These are phyloP conservation scores for Geotrichum europaeum DNA, from an alignment of 1,139 yeast genomes.

Conservation along the genomic window DNA sequence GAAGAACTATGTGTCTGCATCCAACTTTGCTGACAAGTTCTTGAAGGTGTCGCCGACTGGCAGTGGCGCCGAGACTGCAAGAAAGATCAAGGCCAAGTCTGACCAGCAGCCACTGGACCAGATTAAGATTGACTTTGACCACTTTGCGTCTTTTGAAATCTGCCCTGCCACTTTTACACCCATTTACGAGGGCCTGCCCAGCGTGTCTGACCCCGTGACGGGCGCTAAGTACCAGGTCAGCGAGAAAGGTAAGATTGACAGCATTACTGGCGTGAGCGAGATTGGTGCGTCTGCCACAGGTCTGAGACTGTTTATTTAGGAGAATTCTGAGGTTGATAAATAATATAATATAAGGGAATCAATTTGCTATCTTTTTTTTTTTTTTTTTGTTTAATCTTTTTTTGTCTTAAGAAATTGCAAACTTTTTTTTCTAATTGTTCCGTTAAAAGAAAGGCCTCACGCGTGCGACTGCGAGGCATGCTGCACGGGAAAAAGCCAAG, in stretches of 20 bases:
- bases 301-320: constrained; percentile 42
- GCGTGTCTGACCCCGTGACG: constrained; percentile 75
- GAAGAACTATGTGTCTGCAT: constrained; percentile 83
- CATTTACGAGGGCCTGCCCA: constrained; percentile 68
- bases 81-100: constrained; percentile 70
- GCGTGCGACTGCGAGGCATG: no score
- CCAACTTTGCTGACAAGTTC: constrained; percentile 82
- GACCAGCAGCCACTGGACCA: constrained; percentile 81
- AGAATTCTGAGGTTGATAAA: background rate
- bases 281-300: constrained; percentile 98
- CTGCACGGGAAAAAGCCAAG: no score
- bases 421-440: background rate
- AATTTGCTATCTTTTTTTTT: background rate
- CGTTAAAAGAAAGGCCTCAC: no score
- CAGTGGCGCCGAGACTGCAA: constrained; percentile 77
- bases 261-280: constrained; percentile 65
- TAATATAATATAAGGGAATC: background rate
- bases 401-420: background rate
- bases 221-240: constrained; percentile 80
- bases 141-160: constrained; percentile 81
- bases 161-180: constrained; percentile 88
- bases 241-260: constrained; percentile 74
- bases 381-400: background rate
- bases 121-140: constrained; percentile 86
- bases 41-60: constrained; percentile 64